A percentile compares a stretch with the other conserved stretches of the same genome.
Evolutionary conservation across 352 stramenopile genomes (phyloP).

Genomic region (Phytophthora macrochlamydospora): DNA sequence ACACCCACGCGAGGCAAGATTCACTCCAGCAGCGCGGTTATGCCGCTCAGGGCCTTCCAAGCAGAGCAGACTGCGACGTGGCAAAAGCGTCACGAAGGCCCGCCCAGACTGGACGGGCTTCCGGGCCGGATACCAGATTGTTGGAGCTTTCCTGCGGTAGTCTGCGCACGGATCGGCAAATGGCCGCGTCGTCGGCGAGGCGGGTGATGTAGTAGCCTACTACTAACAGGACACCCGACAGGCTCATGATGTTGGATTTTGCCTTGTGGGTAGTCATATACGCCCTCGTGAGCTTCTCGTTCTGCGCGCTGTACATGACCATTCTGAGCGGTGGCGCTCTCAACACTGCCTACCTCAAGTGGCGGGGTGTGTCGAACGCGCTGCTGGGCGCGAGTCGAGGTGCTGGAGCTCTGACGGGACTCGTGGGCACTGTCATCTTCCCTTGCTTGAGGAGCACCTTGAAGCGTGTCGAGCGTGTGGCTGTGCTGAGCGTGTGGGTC

Average conservation of each 20-base stretch:
- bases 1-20: background rate
- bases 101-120: no score
- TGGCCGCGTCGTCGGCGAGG: no score
- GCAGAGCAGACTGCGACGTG: no score
- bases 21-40: background rate
- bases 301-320: conserved; percentile 65
- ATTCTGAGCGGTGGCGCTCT: conserved; percentile 51
- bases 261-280: conserved; percentile 40
- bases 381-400: conserved; percentile 51
- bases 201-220: no score
- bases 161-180: no score
- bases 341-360: conserved; percentile 69
- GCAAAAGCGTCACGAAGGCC: no score
- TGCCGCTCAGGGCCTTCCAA: no score
- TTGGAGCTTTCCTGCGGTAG: background rate
- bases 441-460: conserved; percentile 32
- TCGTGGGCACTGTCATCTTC: conserved; percentile 60
- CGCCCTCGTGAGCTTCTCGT: conserved; percentile 58
- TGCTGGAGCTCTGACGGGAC: conserved; percentile 48
- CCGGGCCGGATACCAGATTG: background rate
- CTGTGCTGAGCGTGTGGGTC: conserved; percentile 61
- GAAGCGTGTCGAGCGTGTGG: conserved; percentile 48
- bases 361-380: conserved; percentile 56
- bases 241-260: conserved; percentile 39
- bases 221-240: conserved; percentile 18